Evolutionary conservation across 306 rosid genomes (phyloP).

Genomic region (cucumber (Cucumis sativus)): Cucumber_9930_V3 NC_026657.2:37062501-37063000

Average conservation of each 20-base stretch:
- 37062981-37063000: slow-evolving; percentile 55
- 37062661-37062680: too few relatives aligned
- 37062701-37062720: too few relatives aligned
- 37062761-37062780: slow-evolving; percentile 22
- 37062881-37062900: slow-evolving; percentile 27
- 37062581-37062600: too few relatives aligned
- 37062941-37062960: slow-evolving; percentile 45
- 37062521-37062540: too few relatives aligned
- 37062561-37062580: too few relatives aligned
- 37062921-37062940: slow-evolving; percentile 4
- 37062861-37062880: slow-evolving; percentile 52
- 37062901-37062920: neutral
- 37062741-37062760: slow-evolving; percentile 46
- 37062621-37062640: too few relatives aligned
- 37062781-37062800: slow-evolving; percentile 19
- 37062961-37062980: slow-evolving; percentile 25
- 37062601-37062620: too few relatives aligned
- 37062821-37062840: slow-evolving; percentile 40
- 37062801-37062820: slow-evolving; percentile 43
- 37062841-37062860: slow-evolving; percentile 55
- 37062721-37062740: slow-evolving; percentile 26
- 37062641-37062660: too few relatives aligned
- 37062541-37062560: too few relatives aligned
- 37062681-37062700: too few relatives aligned
- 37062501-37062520: too few relatives aligned